A percentile compares a stretch with the other conserved stretches of the same genome.
These are phyloP conservation scores for Cnidoscolus chayamansa DNA, from an alignment of 441 rosid species.

Conservation along the genomic window DNA sequence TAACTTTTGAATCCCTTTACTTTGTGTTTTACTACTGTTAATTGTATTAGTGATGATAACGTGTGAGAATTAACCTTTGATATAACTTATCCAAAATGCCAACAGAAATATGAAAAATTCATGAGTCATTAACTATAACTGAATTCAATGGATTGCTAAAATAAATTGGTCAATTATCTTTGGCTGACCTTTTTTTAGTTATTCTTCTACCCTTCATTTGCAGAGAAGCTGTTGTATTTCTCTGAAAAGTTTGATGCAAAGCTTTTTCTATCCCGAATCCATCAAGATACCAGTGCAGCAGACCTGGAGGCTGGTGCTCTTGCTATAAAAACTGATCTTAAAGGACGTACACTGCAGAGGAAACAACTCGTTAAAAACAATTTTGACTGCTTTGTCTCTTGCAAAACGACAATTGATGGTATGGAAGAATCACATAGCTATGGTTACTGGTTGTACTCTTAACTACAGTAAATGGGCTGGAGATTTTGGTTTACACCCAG, in stretches of 20 bases:
- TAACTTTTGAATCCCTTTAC: too few species aligned
- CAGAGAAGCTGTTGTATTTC: conserved; percentile 88
- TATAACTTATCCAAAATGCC: too few species aligned
- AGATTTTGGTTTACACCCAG: conserved; percentile 13
- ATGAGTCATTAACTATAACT: too few species aligned
- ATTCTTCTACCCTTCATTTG: conserved; percentile 27
- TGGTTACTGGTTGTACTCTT: conserved; percentile 21
- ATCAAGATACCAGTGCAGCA: conserved; percentile 71
- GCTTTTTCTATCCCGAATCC: conserved; percentile 86
- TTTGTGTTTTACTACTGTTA: too few species aligned
- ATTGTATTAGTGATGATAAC: too few species aligned
- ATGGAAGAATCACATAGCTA: conserved; percentile 25
- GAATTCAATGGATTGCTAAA: too few species aligned
- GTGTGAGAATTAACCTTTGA: too few species aligned
- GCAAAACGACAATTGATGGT: conserved; percentile 99
- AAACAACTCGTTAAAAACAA: conserved; percentile 96
- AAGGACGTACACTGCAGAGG: conserved; percentile 88
- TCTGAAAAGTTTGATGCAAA: conserved; percentile 89
- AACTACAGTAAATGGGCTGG: conserved; percentile 9
- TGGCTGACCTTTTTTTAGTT: conserved; percentile 14
- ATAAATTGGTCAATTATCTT: neutral
- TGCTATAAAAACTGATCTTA: conserved; percentile 87
- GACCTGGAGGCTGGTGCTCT: conserved; percentile 92
- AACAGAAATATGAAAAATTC: too few species aligned
- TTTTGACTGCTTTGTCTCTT: conserved; percentile 98